A percentile compares a stretch with the other conserved stretches of the same genome.
Conservation (phyloP, 148 eudicot species). For the Rhododendron mucronatum region DNA sequence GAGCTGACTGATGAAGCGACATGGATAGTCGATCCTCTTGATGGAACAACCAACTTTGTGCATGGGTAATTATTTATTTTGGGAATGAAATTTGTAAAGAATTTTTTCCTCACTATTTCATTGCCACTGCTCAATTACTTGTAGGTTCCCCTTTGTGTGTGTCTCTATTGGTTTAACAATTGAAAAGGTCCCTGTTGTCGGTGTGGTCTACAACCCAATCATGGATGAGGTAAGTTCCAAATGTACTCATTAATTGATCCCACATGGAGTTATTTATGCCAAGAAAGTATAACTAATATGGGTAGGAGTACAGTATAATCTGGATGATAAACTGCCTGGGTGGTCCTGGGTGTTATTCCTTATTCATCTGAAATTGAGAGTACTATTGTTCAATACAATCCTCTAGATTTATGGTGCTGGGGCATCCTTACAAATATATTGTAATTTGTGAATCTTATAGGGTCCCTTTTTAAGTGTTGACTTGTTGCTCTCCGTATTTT, state of each 20-base stretch:
- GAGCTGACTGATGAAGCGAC: constrained; percentile 93
- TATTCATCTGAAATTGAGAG: neutral
- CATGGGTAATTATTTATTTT: constrained; percentile 55
- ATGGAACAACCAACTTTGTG: constrained; percentile 94
- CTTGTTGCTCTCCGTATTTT: neutral
- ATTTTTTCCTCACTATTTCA: neutral
- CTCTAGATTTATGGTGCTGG: neutral
- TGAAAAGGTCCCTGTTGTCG: constrained; percentile 65
- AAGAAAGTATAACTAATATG: neutral
- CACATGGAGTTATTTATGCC: neutral
- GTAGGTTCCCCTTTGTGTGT: constrained; percentile 93
- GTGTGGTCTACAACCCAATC: constrained; percentile 93
- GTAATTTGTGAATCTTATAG: neutral
- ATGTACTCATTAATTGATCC: neutral
- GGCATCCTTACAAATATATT: neutral
- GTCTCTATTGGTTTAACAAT: constrained; percentile 94
- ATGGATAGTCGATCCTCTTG: constrained; percentile 97
- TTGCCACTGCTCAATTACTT: constrained; percentile 13
- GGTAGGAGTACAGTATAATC: neutral
- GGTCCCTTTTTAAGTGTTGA: neutral
- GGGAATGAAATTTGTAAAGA: neutral
- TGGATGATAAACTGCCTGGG: neutral
- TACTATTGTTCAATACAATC: neutral
- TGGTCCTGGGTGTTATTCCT: neutral
- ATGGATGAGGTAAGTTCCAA: constrained; percentile 62